Conservation (phyloP, 2,329 filamentous ascomycete species). For the Diaporthe nobilis region DNA sequence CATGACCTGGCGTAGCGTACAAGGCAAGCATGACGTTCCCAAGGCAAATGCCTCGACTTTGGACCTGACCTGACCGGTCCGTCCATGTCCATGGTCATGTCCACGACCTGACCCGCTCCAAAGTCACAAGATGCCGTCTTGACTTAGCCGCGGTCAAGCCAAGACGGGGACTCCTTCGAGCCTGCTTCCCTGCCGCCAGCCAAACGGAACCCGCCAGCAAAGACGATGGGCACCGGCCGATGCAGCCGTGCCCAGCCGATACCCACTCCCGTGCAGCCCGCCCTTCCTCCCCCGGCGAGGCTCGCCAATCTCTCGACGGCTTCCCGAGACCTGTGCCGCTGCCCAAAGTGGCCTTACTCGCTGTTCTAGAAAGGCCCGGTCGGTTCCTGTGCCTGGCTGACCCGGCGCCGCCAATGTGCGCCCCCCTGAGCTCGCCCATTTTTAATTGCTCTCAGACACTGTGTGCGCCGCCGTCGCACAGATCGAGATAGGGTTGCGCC, state of each 20-base stretch:
- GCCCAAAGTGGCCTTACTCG: conserved; percentile 5
- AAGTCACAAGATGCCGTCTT: conserved; percentile 1
- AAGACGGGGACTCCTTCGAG: not conserved
- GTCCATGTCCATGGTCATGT: not conserved
- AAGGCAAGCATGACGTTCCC: not conserved
- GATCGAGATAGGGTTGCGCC: conserved; percentile 37
- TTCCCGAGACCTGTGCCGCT: conserved; percentile 8
- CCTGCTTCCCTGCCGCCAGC: conserved; percentile 12
- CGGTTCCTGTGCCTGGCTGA: not conserved
- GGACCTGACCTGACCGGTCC: not conserved
- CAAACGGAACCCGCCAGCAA: conserved; percentile 32
- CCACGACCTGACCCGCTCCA: conserved; percentile 18
- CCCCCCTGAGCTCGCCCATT: not conserved
- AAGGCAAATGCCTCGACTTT: not conserved
- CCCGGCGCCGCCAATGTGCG: not conserved
- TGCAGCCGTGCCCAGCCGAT: conserved; percentile 23
- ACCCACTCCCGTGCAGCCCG: conserved; percentile 29
- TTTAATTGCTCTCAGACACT: conserved; percentile 22
- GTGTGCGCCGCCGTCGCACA: conserved; percentile 31
- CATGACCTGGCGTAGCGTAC: not conserved
- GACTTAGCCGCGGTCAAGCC: not conserved
- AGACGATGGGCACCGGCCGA: conserved; percentile 26
- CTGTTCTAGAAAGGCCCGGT: not conserved
- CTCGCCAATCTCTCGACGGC: conserved; percentile 29
- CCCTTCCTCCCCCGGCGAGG: not conserved